Evolutionary conservation across 306 rosid genomes (phyloP), one percentile per base, ranked within the genome.

Genomic region (Gleditsia sinensis): DNA sequence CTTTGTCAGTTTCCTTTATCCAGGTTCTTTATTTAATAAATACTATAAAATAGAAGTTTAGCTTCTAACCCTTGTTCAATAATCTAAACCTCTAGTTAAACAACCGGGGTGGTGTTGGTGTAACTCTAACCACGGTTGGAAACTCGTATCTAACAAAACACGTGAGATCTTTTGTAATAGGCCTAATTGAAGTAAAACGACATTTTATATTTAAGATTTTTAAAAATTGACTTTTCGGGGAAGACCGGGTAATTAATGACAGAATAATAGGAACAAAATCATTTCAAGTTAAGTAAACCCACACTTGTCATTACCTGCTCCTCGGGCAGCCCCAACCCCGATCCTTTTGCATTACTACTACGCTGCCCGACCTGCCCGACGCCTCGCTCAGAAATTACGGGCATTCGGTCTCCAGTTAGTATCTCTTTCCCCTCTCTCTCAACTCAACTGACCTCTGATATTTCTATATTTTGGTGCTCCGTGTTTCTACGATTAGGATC

Each of bases 321-420:
- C 14, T 14, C 34, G 92, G 92, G 90, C 95, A 83, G 87, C 90
- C 82, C 82, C 75, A 19, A 42, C 69, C n/a, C 13, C 37, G 2
- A 50, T 27, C 6, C 62, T 55, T 67, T 20, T 0, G 32, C 70
- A 3, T 6, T 11, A 40, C 11, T 20, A 27, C n/a, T 27, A 27
- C 23, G n/a, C 84, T 87, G 90, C 85, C 94, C 94, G 60, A 54
- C 23, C 80, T 87, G 82, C 92, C 96, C 92, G 85, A 78, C 60
- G 68, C 80, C 74, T 72, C 55, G 79, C 82, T 86, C 85, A 83
- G 86, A 79, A 85, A 82, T 80, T 84, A 83, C 92, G 90, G 90
- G 89, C 92, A 84, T 78, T 73, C 85, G 58, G 84, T 69, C 83
- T 34, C 81, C 86, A 83, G n/a, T n/a, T n/a, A n/a, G 86, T 77